Base-by-base conservation (phyloP, 306 rosid species). In the Sphenostylis stenocarpa region DNA sequence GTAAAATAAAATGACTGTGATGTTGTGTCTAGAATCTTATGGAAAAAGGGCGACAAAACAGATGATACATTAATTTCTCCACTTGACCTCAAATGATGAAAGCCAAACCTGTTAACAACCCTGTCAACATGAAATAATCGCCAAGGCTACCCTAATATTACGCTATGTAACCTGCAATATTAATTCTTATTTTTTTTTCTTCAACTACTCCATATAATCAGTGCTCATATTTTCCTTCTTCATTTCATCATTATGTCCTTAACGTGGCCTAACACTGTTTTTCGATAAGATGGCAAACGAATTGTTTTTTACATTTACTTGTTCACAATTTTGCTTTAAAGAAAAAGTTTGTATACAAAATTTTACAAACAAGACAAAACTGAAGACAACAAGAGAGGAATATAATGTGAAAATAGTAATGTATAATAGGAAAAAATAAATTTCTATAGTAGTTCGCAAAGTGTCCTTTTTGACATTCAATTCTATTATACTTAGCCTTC, bases 1-100 rank as follows among this genome's bases (percentile, higher is more conserved):
- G 63, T 34, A 62, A 70, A 79, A 23, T 65, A 52, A 31, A 69
- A 78, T 78, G 53, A 78, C 64, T 63, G 51, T 44, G 53, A 57
- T 57, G 15, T 39, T 73, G 19, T 60, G 58, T 73, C 44, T 60
- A 73, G 78, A 73, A 58, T 49, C 21, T 17, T 23, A 63, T 41
- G n/a, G 61, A 66, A 63, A 33, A 64, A 72, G 68, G 5, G 60
- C 0, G 14, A 65, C 19, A 78, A 17, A 9, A 24, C 7, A 51
- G 70, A 31, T 4, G n/a, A n/a, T 21, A 34, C n/a, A n/a, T n/a
- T n/a, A 8, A 24, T 33, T 72, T 41, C 76, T 66, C 49, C 41
- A 15, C 66, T 51, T 51, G 24, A 7, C 26, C 17, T 51, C 12
- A 51, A 17, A 51, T 51, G 13, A 51, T 51, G 26, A 51, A 51